Base-by-base conservation (phyloP, 345 rosid genomes). In the Eucalyptus marginata region DNA sequence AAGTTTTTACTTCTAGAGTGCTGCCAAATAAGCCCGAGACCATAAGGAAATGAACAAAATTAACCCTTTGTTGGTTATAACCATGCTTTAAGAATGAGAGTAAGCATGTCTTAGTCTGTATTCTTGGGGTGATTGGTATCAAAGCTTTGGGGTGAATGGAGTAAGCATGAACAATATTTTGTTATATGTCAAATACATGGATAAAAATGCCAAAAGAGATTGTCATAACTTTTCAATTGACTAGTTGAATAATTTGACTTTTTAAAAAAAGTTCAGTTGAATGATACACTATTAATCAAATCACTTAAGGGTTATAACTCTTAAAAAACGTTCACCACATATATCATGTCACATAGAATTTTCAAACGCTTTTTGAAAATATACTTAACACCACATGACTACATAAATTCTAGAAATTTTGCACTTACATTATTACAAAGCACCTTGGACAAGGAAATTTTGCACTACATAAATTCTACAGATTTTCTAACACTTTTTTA, bases 331-430 rank as follows among this genome's bases (percentile, higher is more conserved):
- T n/a, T 64, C 8, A 31, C 36, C 18, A 64, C 17, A 64, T 0
- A 0, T n/a, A 9, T 2, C 16, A 62, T 13, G 17, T 8, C 36
- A n/a, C 18, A 0, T 13, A 0, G 18, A 29, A 62, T 62, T 62
- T 62, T 13, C 17, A 62, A 62, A 62, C 15, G 16, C 31, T 62
- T 1, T 62, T 29, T 29, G 16, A 62, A 62, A 29, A 25, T 11
- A 62, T 27, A 62, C 71, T 18, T 5, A 62, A 29, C 4, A 29
- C 5, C 2, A 29, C 7, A 29, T 62, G 36, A 62, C 31, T 62
- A 62, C 7, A 13, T 13, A 62, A 62, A 29, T 62, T 62, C 68
- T 59, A 27, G 66, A 59, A 59, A 59, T 27, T 59, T 59, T 59
- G 66, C 14, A 59, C 31, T 27, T 59, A 27, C 68, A 12, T 12